Percentiles rank a stretch among this genome's conserved stretches.
These are phyloP conservation scores for Penicillium taxi DNA, from an alignment of 495 filamentous ascomycete species.

Conservation along the genomic window DNA sequence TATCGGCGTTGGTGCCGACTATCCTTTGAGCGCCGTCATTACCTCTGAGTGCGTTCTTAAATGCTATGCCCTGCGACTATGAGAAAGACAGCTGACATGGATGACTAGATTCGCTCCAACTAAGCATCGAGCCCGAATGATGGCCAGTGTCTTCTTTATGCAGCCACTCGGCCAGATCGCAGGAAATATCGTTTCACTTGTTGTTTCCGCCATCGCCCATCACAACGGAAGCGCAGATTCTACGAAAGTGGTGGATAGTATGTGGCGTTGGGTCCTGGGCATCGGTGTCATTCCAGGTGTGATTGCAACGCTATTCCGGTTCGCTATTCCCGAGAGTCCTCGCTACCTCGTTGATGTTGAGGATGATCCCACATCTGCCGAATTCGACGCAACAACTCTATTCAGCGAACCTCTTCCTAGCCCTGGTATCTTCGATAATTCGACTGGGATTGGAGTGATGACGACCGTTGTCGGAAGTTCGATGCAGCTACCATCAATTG, in stretches of 20 bases:
- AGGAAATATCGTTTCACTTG: slow-evolving; percentile 44
- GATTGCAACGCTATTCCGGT: slow-evolving; percentile 50
- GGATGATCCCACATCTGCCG: slow-evolving; percentile 38
- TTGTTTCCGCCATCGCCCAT: slow-evolving; percentile 35
- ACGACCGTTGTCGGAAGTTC: slow-evolving; percentile 5
- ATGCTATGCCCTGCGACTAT: background rate
- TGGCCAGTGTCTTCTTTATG: slow-evolving; percentile 59
- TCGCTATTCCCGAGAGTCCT: slow-evolving; percentile 55
- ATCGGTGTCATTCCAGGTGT: slow-evolving; percentile 54
- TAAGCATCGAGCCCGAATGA: slow-evolving; percentile 52
- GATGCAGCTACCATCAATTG: slow-evolving; percentile 17
- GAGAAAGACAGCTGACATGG: slow-evolving; percentile 5
- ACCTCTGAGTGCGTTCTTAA: slow-evolving; percentile 44
- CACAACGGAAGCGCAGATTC: slow-evolving; percentile 23
- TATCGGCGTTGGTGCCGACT: slow-evolving; percentile 50
- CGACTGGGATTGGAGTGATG: slow-evolving; percentile 3
- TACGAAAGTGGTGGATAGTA: slow-evolving; percentile 32
- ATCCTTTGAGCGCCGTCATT: slow-evolving; percentile 52
- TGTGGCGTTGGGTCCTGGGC: slow-evolving; percentile 56
- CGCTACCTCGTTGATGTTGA: slow-evolving; percentile 49
- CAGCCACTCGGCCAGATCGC: slow-evolving; percentile 59
- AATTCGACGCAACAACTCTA: slow-evolving; percentile 39
- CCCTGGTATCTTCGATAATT: slow-evolving; percentile 14
- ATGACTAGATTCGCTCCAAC: slow-evolving; percentile 48
- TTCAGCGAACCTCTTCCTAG: slow-evolving; percentile 21